phyloP scores from a whole-genome alignment of 1,284 basidiomycete genomes.

The Omphalotus olearius region DNA sequence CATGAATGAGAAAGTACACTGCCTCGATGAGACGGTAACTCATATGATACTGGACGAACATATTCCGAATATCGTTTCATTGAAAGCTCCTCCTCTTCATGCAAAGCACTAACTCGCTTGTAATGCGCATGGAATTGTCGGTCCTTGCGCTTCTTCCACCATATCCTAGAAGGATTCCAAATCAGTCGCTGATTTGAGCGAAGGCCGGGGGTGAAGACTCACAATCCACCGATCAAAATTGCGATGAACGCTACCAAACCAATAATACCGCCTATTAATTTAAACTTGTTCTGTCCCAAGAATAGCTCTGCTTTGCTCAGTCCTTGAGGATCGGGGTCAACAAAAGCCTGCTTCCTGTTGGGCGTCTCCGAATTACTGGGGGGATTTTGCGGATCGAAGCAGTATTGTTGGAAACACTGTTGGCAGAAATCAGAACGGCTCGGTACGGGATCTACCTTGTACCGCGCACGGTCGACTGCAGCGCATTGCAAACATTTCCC shows the following conservation, averaged over 20 bases:
- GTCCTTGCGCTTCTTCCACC: constrained; percentile 32
- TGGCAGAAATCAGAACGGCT: constrained; percentile 41
- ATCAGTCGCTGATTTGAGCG: constrained; percentile 3
- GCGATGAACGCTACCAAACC: constrained; percentile 34
- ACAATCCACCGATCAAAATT: constrained; percentile 35
- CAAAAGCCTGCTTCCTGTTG: constrained; percentile 39
- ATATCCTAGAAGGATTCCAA: constrained; percentile 23
- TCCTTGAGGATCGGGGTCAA: constrained; percentile 43
- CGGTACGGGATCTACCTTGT: constrained; percentile 29
- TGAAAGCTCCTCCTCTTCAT: constrained; percentile 20
- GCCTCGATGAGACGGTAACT: constrained; percentile 8
- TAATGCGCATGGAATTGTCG: constrained; percentile 21
- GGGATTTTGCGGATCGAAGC: constrained; percentile 45
- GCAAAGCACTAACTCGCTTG: constrained; percentile 25
- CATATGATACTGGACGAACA: constrained; percentile 13
- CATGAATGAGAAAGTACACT: background rate
- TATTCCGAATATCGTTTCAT: constrained; percentile 4
- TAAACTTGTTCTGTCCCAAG: constrained; percentile 35
- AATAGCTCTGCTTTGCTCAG: constrained; percentile 27
- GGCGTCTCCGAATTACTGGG: constrained; percentile 39
- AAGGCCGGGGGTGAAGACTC: constrained; percentile 17
- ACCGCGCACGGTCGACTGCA: constrained; percentile 48
- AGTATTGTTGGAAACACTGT: constrained; percentile 51
- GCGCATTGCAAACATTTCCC: constrained; percentile 54
- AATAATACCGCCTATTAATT: constrained; percentile 38